Base-by-base conservation (phyloP, 2,329 filamentous ascomycete genomes). In the Geosmithia morbida region DNA sequence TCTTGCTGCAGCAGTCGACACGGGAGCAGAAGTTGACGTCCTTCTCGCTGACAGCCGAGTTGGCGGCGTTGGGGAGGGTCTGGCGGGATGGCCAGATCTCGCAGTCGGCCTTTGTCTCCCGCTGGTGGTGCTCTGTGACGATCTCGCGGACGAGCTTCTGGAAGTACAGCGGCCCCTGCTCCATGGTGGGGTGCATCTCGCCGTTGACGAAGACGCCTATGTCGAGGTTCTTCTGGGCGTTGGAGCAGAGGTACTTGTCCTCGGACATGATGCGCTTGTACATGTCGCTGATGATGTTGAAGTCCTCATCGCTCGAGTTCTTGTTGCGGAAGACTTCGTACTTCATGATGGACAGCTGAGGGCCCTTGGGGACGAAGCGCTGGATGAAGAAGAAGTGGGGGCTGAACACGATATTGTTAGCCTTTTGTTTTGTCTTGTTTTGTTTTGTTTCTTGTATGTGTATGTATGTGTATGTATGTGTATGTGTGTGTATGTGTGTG, bases 381-480 rank as follows among this genome's bases (percentile, higher is more conserved):
- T 81, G 76, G 48, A 81, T 72, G 65, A 79, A 77, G 61, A 82
- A 74, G 60, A 81, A 81, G 60, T 81, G 66, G n/a, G 74, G 69
- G 14, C 72, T 74, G 8, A 1, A 17, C 2, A 17, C 2, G 7
- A 30, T 13, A 10, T 7, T 2, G 18, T 41, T 33, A 45, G 45
- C 16, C n/a, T 14, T 47, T 22, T n/a, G 22, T 13, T 22, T 22
- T 43, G 11, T 37, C 33, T 37, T 37, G 29, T 7, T 7, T 11
- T 30, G 7, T 7, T 41, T 19, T 17, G 6, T 16, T 7, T 41
- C 16, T 41, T 41, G n/a, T 33, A 26, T 10, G n/a, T 33, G 4
- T 7, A 10, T 18, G 29, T 8, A 16, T 26, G 22, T 26, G 22
- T 26, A n/a, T 45, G 30, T 46, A 7, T 16, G 11, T 30, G 14